Evolutionary conservation across 2,329 filamentous ascomycete genomes (phyloP).

Genomic region (Epichloe typhina): DNA sequence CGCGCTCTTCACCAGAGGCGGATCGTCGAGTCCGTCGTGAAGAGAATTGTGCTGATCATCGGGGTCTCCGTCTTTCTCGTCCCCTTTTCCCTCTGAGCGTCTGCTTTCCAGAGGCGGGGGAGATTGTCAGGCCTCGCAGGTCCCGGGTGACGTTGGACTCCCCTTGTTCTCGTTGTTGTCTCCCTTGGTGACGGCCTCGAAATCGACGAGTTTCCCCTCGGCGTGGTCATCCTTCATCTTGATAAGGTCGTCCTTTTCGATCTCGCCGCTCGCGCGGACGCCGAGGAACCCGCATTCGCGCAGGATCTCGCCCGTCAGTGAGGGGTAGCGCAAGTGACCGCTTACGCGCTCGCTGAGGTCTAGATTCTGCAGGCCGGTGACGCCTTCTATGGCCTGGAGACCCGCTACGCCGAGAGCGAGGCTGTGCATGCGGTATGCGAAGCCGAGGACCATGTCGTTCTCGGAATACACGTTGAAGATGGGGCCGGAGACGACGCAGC

Average conservation of each 20-base stretch:
- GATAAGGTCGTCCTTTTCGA: conserved; percentile 39
- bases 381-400: conserved; percentile 55
- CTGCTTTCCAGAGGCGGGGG: conserved; percentile 3
- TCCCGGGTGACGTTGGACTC: conserved; percentile 11
- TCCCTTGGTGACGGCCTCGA: conserved; percentile 10
- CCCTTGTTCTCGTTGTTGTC: neutral
- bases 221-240: conserved; percentile 27
- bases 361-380: conserved; percentile 50
- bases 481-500: conserved; percentile 65
- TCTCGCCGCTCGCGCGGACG: conserved; percentile 29
- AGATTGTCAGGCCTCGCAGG: conserved; percentile 17
- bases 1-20: conserved; percentile 18
- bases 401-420: conserved; percentile 76
- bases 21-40: conserved; percentile 1
- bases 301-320: conserved; percentile 37
- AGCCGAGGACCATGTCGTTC: conserved; percentile 77
- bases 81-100: too few relatives aligned
- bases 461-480: conserved; percentile 81
- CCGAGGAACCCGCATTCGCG: conserved; percentile 37
- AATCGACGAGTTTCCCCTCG: conserved; percentile 18
- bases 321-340: conserved; percentile 40
- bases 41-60: neutral
- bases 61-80: neutral
- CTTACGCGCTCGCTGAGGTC: conserved; percentile 39
- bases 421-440: conserved; percentile 74